phyloP scores from a whole-genome alignment of 257 asterid genomes.

The Gentiana dahurica region DNA sequence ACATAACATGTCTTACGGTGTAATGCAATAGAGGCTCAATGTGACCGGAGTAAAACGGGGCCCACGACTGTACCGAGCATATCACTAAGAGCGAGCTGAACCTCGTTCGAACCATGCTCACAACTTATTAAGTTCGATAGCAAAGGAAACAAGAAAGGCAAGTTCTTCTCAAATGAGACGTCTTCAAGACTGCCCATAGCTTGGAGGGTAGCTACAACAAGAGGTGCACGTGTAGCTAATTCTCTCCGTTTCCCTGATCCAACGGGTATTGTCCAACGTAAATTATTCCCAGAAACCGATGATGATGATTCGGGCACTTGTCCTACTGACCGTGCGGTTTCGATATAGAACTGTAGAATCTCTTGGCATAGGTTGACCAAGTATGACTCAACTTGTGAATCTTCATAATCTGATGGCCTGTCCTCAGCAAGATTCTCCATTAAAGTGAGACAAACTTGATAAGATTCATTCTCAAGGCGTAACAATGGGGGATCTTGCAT shows the following conservation, averaged over 20 bases:
- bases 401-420: constrained; percentile 42
- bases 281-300: constrained; percentile 10
- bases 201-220: constrained; percentile 67
- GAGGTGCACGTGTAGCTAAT: constrained; percentile 92
- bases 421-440: constrained; percentile 69
- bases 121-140: constrained; percentile 77
- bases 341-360: constrained; percentile 69
- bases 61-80: constrained; percentile 81
- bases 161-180: constrained; percentile 65
- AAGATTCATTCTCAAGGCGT: constrained; percentile 93
- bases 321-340: constrained; percentile 32
- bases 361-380: constrained; percentile 77
- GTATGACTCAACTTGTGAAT: constrained; percentile 66
- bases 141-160: constrained; percentile 66
- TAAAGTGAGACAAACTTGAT: constrained; percentile 82
- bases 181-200: constrained; percentile 77
- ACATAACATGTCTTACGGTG: neutral
- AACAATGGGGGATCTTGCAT: constrained; percentile 99
- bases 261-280: constrained; percentile 71
- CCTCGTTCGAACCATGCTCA: constrained; percentile 93
- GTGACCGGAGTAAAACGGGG: constrained; percentile 69
- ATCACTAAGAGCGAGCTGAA: constrained; percentile 77
- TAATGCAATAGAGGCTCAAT: constrained; percentile 29
- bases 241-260: constrained; percentile 86
- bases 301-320: constrained; percentile 31